Conservation (phyloP, 169 alveolate genomes). For the Perkinsus chesapeaki region DNA sequence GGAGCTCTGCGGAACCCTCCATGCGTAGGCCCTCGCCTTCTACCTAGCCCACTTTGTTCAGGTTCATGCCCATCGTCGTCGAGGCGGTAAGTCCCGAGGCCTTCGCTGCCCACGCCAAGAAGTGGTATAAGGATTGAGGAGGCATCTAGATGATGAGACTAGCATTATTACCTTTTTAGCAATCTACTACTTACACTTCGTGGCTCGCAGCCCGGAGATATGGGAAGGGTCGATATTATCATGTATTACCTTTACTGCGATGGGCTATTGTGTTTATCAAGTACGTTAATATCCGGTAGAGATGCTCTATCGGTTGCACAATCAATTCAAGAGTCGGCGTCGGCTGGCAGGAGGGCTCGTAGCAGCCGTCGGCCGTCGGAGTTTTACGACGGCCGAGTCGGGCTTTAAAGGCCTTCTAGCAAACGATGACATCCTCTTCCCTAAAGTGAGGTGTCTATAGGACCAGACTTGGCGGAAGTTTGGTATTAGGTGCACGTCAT, state of each 20-base stretch:
- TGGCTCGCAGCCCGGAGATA: conserved; percentile 3
- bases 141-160: neutral
- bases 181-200: conserved; percentile 7
- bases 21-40: conserved; percentile 25
- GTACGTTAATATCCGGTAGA: neutral
- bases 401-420: neutral
- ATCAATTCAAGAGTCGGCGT: too few relatives aligned
- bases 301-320: too few relatives aligned
- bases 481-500: neutral
- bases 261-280: neutral
- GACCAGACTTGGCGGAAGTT: too few relatives aligned
- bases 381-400: neutral
- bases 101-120: conserved; percentile 82
- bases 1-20: conserved; percentile 83
- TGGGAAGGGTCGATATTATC: conserved; percentile 28
- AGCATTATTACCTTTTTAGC: neutral
- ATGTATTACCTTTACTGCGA: conserved; percentile 47
- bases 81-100: conserved; percentile 77
- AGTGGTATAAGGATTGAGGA: conserved; percentile 68
- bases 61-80: conserved; percentile 83
- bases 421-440: neutral
- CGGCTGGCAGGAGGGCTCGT: too few relatives aligned
- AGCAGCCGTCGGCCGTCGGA: neutral
- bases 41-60: neutral
- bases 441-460: neutral